Conservation (phyloP, 2,329 filamentous ascomycete species). For the Colletotrichum musicola region DNA sequence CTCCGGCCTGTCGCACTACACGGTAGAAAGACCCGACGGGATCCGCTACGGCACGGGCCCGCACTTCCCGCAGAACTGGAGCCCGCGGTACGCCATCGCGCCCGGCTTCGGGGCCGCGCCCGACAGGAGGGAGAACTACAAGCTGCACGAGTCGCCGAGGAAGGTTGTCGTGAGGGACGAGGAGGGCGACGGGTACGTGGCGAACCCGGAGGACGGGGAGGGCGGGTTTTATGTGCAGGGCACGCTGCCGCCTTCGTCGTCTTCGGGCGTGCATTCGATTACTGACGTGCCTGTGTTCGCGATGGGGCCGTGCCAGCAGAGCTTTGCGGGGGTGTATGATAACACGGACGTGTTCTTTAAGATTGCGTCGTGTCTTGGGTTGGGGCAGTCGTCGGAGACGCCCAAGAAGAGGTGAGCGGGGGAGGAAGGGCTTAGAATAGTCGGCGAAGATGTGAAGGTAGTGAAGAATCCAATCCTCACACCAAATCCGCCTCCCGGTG, state of each 20-base stretch:
- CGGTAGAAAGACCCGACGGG: slow-evolving; percentile 64
- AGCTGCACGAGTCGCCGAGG: slow-evolving; percentile 75
- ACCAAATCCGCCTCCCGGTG: slow-evolving; percentile 32
- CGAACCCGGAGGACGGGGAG: slow-evolving; percentile 74
- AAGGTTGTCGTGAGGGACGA: slow-evolving; percentile 63
- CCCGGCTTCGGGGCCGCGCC: slow-evolving; percentile 78
- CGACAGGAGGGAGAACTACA: slow-evolving; percentile 83
- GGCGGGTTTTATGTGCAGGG: slow-evolving; percentile 82
- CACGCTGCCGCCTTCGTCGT: slow-evolving; percentile 72
- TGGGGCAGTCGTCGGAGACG: slow-evolving; percentile 48
- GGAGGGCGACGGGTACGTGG: slow-evolving; percentile 69
- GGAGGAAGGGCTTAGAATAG: fast-evolving
- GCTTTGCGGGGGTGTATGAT: slow-evolving; percentile 78
- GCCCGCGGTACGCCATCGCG: slow-evolving; percentile 86
- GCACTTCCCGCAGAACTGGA: slow-evolving; percentile 87
- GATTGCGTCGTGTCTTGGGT: slow-evolving; percentile 76
- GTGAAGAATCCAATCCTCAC: not conserved
- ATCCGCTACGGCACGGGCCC: slow-evolving; percentile 79
- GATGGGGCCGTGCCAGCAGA: slow-evolving; percentile 81
- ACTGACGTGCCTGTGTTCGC: slow-evolving; percentile 85
- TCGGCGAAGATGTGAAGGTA: too few species aligned
- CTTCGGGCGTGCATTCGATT: slow-evolving; percentile 81
- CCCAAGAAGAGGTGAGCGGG: not conserved
- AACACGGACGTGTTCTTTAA: slow-evolving; percentile 82
- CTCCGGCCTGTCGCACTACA: slow-evolving; percentile 83